Percentiles rank a stretch among this genome's conserved stretches.
These are phyloP conservation scores for Phyllosticta citribraziliensis DNA, from an alignment of 2,329 filamentous ascomycete genomes.

Conservation along the genomic window DNA sequence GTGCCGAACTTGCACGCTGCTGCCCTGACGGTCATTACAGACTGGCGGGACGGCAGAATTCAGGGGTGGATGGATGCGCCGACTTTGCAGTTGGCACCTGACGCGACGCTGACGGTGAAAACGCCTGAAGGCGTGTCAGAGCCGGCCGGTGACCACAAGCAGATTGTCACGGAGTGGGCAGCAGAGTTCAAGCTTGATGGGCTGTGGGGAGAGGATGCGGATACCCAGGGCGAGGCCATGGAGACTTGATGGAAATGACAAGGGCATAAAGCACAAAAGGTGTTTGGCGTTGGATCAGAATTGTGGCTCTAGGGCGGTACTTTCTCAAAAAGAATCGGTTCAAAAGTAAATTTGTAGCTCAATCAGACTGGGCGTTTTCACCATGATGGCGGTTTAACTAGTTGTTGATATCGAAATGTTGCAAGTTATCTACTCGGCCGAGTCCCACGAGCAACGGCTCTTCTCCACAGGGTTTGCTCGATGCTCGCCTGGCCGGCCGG, in stretches of 20 bases:
- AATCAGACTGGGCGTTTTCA: no score
- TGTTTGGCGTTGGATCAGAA: conserved; percentile 3
- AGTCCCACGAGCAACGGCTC: no score
- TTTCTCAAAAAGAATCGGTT: neutral
- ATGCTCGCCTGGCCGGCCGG: neutral
- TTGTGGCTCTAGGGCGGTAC: neutral
- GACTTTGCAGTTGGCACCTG: conserved; percentile 46
- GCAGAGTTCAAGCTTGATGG: conserved; percentile 93
- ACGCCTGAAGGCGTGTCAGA: conserved; percentile 18
- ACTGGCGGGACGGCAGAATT: conserved; percentile 92
- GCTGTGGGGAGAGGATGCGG: conserved; percentile 65
- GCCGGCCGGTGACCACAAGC: conserved; percentile 56
- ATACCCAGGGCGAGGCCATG: conserved; percentile 27
- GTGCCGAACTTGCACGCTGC: conserved; percentile 81
- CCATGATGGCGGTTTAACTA: no score
- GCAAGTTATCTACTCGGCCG: no score
- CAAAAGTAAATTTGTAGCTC: neutral
- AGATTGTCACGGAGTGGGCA: conserved; percentile 87
- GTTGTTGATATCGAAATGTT: no score
- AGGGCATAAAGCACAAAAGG: conserved; percentile 5
- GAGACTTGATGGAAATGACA: conserved; percentile 16
- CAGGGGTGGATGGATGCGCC: conserved; percentile 85
- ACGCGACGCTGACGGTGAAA: conserved; percentile 13
- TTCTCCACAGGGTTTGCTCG: neutral
- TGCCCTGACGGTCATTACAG: conserved; percentile 87